phyloP scores from a whole-genome alignment of 148 eudicot genomes.

The Spergularia bocconei region DNA sequence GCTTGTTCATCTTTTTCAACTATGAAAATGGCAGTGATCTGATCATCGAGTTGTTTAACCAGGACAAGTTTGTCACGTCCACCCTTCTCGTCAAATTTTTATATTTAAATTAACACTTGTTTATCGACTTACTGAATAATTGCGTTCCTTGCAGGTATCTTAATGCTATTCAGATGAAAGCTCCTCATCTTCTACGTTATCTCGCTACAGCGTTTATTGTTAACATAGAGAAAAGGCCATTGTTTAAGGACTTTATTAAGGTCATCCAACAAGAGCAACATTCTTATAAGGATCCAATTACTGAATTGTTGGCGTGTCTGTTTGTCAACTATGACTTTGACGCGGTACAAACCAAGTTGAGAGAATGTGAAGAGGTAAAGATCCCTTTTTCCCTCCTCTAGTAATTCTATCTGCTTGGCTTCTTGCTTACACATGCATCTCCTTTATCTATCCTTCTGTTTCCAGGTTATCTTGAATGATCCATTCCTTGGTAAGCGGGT shows the following conservation, averaged over 20 bases:
- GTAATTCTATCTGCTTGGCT: not conserved
- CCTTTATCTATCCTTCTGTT: not conserved
- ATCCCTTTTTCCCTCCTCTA: not conserved
- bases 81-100: not conserved
- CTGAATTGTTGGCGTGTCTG: conserved; percentile 92
- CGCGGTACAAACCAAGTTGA: conserved; percentile 88
- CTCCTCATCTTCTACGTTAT: conserved; percentile 93
- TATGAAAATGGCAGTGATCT: conserved; percentile 91
- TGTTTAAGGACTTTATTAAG: conserved; percentile 89
- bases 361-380: conserved; percentile 90
- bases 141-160: conserved; percentile 52
- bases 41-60: conserved; percentile 91
- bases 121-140: not conserved
- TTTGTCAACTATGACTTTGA: conserved; percentile 95
- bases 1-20: conserved; percentile 94
- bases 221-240: conserved; percentile 87
- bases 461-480: conserved; percentile 87
- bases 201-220: conserved; percentile 93
- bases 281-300: conserved; percentile 82
- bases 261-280: conserved; percentile 89
- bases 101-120: not conserved
- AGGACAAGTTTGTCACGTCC: conserved; percentile 68
- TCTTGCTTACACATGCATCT: not conserved
- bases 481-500: conserved; percentile 94
- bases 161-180: conserved; percentile 91